A percentile compares a stretch with the other conserved stretches of the same genome.
Conservation (phyloP, 2,329 filamentous ascomycete genomes). For the Trichoderma sp. region DNA sequence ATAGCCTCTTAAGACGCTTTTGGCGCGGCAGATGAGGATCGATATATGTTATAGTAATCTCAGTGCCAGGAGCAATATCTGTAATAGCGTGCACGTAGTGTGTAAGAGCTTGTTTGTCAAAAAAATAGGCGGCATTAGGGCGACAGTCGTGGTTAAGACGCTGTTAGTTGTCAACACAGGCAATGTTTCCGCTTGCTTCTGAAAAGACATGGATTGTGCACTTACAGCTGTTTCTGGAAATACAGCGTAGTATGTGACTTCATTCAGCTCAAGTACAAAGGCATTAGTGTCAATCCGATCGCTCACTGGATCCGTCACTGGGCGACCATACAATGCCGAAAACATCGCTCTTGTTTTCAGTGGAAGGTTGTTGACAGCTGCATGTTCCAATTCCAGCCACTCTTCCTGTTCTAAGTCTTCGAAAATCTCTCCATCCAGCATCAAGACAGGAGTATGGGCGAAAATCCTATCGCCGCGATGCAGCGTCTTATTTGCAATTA, state of each 20-base stretch:
- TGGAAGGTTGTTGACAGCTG: slow-evolving; percentile 28
- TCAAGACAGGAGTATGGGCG: slow-evolving; percentile 28
- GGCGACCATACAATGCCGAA: slow-evolving; percentile 25
- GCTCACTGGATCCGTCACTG: slow-evolving; percentile 2
- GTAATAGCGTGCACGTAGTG: slow-evolving; percentile 47
- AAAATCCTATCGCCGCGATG: slow-evolving; percentile 33
- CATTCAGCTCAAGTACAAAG: slow-evolving; percentile 22
- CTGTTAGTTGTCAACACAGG: slow-evolving; percentile 34
- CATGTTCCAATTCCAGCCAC: slow-evolving; percentile 9
- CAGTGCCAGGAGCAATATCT: slow-evolving; percentile 47
- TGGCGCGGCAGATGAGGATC: slow-evolving; percentile 37
- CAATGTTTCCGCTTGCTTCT: background rate
- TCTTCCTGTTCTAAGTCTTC: background rate
- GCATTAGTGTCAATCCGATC: slow-evolving; percentile 30
- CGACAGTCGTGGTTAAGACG: slow-evolving; percentile 53
- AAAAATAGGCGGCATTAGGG: slow-evolving; percentile 50
- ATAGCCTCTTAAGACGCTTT: slow-evolving; percentile 39
- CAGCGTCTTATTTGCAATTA: slow-evolving; percentile 36
- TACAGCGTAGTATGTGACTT: slow-evolving; percentile 9
- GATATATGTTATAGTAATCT: slow-evolving; percentile 51
- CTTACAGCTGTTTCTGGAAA: slow-evolving; percentile 31
- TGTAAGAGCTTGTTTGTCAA: slow-evolving; percentile 44
- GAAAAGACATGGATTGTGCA: background rate
- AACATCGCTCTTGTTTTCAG: slow-evolving; percentile 13
- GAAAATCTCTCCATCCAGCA: slow-evolving; percentile 25